phyloP scores from a whole-genome alignment of 768 basidiomycete species.

The Lyophyllum semitale region DNA sequence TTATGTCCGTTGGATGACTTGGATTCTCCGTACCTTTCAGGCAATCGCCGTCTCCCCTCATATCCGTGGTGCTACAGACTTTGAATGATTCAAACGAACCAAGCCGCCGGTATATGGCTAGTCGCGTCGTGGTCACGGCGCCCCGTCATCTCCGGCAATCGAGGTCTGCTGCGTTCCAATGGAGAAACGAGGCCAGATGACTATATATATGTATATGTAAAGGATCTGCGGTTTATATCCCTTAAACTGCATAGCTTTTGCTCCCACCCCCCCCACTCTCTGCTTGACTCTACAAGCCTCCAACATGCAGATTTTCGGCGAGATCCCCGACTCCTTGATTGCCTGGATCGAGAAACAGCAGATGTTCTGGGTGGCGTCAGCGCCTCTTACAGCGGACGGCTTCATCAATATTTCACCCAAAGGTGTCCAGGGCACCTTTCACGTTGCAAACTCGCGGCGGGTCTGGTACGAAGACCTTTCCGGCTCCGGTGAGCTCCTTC shows the following conservation, averaged over 20 bases:
- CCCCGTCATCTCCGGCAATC: constrained; percentile 18
- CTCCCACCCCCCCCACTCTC: constrained; percentile 1
- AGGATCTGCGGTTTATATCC: constrained; percentile 6
- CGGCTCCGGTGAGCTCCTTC: constrained; percentile 55
- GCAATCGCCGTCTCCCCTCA: constrained; percentile 4
- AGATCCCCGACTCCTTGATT: constrained; percentile 54
- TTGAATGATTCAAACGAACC: constrained; percentile 7
- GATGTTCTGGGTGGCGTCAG: constrained; percentile 73
- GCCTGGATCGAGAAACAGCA: constrained; percentile 65
- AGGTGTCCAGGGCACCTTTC: constrained; percentile 63
- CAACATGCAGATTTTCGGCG: constrained; percentile 58
- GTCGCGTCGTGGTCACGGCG: too few species aligned
- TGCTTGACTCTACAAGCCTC: background rate
- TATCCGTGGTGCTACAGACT: constrained; percentile 15
- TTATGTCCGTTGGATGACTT: constrained; percentile 10
- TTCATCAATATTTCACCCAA: constrained; percentile 75
- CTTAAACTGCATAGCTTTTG: constrained; percentile 1
- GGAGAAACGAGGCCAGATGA: constrained; percentile 18
- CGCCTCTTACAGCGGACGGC: constrained; percentile 56
- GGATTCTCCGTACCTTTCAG: constrained; percentile 13
- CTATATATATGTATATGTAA: constrained; percentile 20
- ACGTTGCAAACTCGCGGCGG: constrained; percentile 50
- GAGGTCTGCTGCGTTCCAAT: constrained; percentile 19
- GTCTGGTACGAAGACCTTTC: constrained; percentile 80
- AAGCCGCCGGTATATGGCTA: constrained; percentile 16